phyloP scores from a whole-genome alignment of 2,329 filamentous ascomycete species.

The Verticillium alfalfae region DNA sequence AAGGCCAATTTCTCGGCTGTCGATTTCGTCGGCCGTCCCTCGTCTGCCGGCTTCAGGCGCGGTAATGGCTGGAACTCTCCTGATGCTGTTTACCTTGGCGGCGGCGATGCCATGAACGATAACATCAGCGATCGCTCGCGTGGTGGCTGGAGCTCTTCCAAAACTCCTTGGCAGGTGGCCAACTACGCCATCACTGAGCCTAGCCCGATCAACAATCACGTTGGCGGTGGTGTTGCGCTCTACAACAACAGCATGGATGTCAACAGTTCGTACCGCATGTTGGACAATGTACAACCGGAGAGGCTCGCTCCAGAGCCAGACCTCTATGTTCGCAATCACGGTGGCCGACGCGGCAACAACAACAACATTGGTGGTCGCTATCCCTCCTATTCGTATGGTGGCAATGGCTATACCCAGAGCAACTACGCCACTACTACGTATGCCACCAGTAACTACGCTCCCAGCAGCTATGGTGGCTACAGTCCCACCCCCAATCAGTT shows the following conservation, averaged over 20 bases:
- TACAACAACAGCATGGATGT: constrained; percentile 35
- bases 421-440: constrained; percentile 25
- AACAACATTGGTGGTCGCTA: constrained; percentile 40
- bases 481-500: constrained; percentile 24
- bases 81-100: constrained; percentile 53
- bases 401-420: constrained; percentile 19
- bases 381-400: constrained; percentile 24
- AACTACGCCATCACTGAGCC: constrained; percentile 22
- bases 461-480: constrained; percentile 18
- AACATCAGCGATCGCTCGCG: constrained; percentile 41
- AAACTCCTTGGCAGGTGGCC: constrained; percentile 27
- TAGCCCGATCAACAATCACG: constrained; percentile 36
- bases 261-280: constrained; percentile 22
- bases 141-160: constrained; percentile 50
- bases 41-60: constrained; percentile 11
- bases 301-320: constrained; percentile 45
- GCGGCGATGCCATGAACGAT: constrained; percentile 46
- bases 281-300: constrained; percentile 39
- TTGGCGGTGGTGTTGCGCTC: constrained; percentile 32
- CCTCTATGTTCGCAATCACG: constrained; percentile 33
- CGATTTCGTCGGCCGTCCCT: background rate
- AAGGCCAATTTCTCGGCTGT: background rate
- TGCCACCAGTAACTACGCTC: constrained; percentile 28
- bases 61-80: constrained; percentile 46
- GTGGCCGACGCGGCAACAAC: constrained; percentile 34